Evolutionary conservation across 2,329 filamentous ascomycete species (phyloP).

Genomic region (Endoconidiophora laricicola): DNA sequence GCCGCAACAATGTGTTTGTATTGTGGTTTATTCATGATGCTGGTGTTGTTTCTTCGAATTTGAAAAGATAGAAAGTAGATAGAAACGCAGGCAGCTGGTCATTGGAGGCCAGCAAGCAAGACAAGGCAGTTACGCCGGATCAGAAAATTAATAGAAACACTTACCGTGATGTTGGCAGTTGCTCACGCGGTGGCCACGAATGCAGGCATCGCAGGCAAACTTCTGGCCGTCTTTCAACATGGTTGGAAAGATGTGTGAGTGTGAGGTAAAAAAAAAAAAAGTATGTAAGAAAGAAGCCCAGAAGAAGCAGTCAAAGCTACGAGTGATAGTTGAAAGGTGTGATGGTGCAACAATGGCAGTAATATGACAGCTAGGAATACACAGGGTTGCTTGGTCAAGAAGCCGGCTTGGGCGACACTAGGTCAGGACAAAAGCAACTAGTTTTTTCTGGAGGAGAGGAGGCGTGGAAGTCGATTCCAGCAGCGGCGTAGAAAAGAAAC

Average conservation of each 20-base stretch:
- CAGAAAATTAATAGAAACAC: constrained; percentile 22
- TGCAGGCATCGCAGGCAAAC: constrained; percentile 94
- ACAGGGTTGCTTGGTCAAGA: too few relatives aligned
- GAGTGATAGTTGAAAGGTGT: background rate
- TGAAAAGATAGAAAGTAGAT: background rate
- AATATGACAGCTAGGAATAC: too few relatives aligned
- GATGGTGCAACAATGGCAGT: too few relatives aligned
- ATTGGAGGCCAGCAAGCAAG: background rate
- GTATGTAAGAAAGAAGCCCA: background rate
- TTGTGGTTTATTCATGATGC: background rate
- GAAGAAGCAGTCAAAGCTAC: background rate
- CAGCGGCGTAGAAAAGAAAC: too few relatives aligned
- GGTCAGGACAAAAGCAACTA: too few relatives aligned
- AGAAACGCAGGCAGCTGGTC: background rate
- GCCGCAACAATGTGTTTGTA: background rate
- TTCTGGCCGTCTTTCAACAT: constrained; percentile 94
- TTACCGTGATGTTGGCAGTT: constrained; percentile 91
- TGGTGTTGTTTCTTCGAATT: background rate
- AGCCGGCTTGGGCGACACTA: too few relatives aligned
- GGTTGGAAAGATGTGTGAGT: background rate
- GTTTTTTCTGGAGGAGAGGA: too few relatives aligned
- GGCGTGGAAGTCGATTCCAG: too few relatives aligned
- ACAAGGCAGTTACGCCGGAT: background rate
- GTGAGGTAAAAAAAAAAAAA: background rate
- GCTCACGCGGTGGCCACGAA: constrained; percentile 95